Percentiles rank a stretch among this genome's conserved stretches.
Evolutionary conservation across 805 yeast species (phyloP).

Genomic region (Wickerhamiella brachini): DNA sequence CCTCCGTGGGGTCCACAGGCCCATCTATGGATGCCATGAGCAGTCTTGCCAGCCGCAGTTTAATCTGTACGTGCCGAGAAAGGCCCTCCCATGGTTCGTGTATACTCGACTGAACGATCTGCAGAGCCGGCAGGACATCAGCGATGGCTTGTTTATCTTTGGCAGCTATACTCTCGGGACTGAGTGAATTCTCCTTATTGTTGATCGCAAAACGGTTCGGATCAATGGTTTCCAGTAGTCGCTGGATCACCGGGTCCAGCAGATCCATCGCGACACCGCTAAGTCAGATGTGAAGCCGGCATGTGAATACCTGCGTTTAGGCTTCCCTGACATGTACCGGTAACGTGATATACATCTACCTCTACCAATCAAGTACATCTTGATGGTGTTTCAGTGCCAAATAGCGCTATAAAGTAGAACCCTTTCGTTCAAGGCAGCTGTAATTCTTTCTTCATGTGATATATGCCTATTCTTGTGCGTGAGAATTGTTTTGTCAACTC

Average conservation of each 20-base stretch:
- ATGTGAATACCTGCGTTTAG: too few species aligned
- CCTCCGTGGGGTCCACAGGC: not conserved
- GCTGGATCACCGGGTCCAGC: not conserved
- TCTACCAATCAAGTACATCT: too few species aligned
- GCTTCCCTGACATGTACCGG: too few species aligned
- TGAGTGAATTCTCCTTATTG: not conserved
- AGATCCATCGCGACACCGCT: not conserved
- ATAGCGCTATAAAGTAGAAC: too few species aligned
- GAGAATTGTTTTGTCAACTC: too few species aligned
- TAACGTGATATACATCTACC: too few species aligned
- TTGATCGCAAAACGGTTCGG: not conserved
- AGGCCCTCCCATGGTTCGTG: not conserved
- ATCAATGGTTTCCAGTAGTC: not conserved
- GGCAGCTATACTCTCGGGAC: not conserved
- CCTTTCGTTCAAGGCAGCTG: too few species aligned
- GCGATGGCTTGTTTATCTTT: not conserved
- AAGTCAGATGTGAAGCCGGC: too few species aligned
- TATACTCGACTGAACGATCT: not conserved
- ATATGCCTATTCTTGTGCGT: too few species aligned
- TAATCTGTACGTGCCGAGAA: not conserved
- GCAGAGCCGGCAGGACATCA: not conserved
- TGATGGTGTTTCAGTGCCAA: too few species aligned
- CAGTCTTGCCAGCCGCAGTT: not conserved
- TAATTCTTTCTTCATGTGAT: too few species aligned
- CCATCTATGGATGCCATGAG: not conserved